A percentile compares a stretch with the other conserved stretches of the same genome.
Evolutionary conservation across 2,329 filamentous ascomycete genomes (phyloP).

Genomic region (Nannizziopsis arthrosporioides): DNA sequence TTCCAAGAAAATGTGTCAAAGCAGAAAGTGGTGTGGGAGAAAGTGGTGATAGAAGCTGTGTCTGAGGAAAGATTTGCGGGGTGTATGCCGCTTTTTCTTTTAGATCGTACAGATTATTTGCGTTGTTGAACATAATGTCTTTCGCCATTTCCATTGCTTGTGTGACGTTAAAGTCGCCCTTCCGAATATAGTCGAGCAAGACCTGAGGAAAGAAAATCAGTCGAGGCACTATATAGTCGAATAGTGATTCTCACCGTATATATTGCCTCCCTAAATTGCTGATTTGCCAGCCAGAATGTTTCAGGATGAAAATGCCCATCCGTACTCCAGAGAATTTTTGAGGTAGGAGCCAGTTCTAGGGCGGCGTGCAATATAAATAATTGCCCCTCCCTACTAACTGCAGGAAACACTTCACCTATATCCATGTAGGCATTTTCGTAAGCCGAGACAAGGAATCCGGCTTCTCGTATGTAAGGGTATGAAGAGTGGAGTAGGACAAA

Average conservation of each 20-base stretch:
- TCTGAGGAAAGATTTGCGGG: no score
- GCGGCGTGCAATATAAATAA: constrained; percentile 58
- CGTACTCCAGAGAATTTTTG: constrained; percentile 68
- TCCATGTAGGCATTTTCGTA: constrained; percentile 75
- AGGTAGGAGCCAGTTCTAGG: constrained; percentile 61
- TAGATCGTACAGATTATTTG: constrained; percentile 62
- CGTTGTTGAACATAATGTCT: constrained; percentile 63
- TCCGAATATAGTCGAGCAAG: constrained; percentile 54
- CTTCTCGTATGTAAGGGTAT: constrained; percentile 69
- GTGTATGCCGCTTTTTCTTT: constrained; percentile 26
- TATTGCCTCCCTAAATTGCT: constrained; percentile 60
- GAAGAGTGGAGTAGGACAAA: constrained; percentile 70
- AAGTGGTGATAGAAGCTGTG: no score
- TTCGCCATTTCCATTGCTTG: constrained; percentile 55
- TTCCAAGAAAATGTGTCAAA: background rate
- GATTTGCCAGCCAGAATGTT: constrained; percentile 60
- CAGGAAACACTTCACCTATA: constrained; percentile 71
- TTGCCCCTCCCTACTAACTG: constrained; percentile 64
- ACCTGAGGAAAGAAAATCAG: constrained; percentile 37
- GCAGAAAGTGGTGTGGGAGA: no score
- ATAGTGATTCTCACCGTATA: constrained; percentile 38
- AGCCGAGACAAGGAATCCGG: constrained; percentile 63
- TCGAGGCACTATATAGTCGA: background rate
- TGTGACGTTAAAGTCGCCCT: constrained; percentile 47
- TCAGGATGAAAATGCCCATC: constrained; percentile 72